phyloP scores from a whole-genome alignment of 139 green algal genomes.

The Volvox reticuliferus region DNA sequence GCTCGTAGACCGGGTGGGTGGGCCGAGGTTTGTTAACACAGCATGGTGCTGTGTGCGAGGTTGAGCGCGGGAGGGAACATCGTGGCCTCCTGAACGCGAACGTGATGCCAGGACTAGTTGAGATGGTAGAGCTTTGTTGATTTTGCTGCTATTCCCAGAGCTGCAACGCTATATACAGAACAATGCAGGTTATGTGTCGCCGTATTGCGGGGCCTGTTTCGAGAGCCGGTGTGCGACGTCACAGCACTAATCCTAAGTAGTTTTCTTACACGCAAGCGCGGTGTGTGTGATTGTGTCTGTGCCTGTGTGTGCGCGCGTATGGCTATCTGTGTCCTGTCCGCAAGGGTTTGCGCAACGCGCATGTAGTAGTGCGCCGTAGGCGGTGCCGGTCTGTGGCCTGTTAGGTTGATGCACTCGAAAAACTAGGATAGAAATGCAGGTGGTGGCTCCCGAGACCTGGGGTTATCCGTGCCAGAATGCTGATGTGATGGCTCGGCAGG shows the following conservation, averaged over 20 bases:
- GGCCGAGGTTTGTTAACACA: background rate
- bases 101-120: background rate
- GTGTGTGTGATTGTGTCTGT: background rate
- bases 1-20: background rate
- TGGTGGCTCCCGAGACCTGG: background rate
- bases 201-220: background rate
- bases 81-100: background rate
- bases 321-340: background rate
- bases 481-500: too few relatives aligned
- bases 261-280: background rate
- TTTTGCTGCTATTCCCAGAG: slow-evolving; percentile 15
- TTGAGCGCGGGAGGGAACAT: slow-evolving; percentile 2
- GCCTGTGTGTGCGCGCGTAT: too few relatives aligned
- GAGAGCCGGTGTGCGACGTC: background rate
- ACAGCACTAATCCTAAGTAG: background rate
- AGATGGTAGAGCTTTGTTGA: background rate
- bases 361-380: slow-evolving; percentile 7
- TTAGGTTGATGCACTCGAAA: background rate
- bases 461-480: background rate
- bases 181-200: slow-evolving; percentile 19
- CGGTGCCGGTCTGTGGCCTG: background rate
- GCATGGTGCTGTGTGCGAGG: background rate
- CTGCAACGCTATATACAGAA: slow-evolving; percentile 36
- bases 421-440: slow-evolving; percentile 14
- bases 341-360: slow-evolving; percentile 1